These are phyloP conservation scores for Umbelopsis sp. DNA, from an alignment of 371 early-diverging fungal species.

Conservation along the genomic window DNA sequence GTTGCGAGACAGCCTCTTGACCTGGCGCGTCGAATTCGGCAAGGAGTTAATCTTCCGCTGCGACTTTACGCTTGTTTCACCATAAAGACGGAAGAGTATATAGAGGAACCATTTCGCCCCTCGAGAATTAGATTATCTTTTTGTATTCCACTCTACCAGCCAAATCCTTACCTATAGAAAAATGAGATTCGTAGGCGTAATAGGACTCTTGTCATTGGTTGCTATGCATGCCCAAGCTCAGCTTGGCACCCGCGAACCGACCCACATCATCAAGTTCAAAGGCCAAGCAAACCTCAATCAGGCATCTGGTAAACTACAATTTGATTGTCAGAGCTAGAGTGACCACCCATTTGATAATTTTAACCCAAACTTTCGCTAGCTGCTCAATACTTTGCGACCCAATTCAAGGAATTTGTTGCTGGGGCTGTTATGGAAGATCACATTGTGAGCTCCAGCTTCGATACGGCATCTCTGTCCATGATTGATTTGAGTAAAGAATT, in stretches of 20 bases:
- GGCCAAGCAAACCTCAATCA: background rate
- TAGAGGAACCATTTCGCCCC: background rate
- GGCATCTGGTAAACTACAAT: background rate
- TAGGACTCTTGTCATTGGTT: background rate
- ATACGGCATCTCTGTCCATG: background rate
- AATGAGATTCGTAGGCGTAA: background rate
- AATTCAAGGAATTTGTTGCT: slow-evolving; percentile 1
- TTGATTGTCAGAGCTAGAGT: too few relatives aligned
- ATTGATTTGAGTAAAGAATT: background rate
- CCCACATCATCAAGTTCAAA: slow-evolving; percentile 13
- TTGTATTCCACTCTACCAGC: background rate
- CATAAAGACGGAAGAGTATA: background rate
- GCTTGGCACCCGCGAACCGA: background rate
- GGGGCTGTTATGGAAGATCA: background rate
- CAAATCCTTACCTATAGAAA: background rate
- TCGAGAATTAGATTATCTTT: background rate
- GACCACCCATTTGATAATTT: too few relatives aligned
- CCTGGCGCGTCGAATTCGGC: slow-evolving; percentile 6
- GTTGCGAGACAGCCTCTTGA: background rate
- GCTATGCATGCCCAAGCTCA: background rate
- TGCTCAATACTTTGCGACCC: background rate
- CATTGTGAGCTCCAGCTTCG: slow-evolving; percentile 4
- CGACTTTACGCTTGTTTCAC: slow-evolving; percentile 13
- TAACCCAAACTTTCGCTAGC: background rate
- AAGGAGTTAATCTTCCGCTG: slow-evolving; percentile 11